Evolutionary conservation across 2,329 filamentous ascomycete species (phyloP).

Genomic region (Colletotrichum orchidophilum): DNA sequence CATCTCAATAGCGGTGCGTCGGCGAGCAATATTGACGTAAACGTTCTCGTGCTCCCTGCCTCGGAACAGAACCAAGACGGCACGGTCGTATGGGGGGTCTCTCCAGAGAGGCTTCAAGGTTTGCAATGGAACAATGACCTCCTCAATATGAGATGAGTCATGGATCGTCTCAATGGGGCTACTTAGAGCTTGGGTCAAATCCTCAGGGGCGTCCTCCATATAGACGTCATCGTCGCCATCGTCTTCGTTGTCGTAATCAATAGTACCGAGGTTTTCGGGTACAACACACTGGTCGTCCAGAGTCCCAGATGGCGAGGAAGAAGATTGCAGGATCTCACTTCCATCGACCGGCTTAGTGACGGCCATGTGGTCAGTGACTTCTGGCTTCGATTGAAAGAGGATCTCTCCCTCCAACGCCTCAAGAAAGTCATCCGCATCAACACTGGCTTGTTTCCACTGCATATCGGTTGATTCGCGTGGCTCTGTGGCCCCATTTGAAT

Average conservation of each 20-base stretch:
- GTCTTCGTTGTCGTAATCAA: neutral
- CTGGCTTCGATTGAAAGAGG: neutral
- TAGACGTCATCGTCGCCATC: neutral
- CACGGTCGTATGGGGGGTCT: constrained; percentile 32
- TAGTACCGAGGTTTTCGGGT: neutral
- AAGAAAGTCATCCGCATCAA: constrained; percentile 7
- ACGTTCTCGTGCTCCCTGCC: constrained; percentile 28
- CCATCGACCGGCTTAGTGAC: neutral
- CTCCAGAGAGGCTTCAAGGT: constrained; percentile 34
- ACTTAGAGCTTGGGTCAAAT: neutral
- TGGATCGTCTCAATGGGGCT: neutral
- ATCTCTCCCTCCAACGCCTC: constrained; percentile 1
- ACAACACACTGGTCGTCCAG: neutral
- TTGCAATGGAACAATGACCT: constrained; percentile 6
- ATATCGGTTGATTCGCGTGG: neutral
- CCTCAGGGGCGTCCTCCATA: neutral
- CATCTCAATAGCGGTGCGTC: constrained; percentile 40
- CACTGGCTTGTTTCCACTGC: neutral
- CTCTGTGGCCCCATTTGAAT: neutral
- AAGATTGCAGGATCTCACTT: neutral
- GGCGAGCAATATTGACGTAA: constrained; percentile 35
- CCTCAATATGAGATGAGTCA: neutral
- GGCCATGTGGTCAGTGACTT: too few relatives aligned
- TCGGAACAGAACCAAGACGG: constrained; percentile 37
- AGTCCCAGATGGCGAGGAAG: neutral